These are phyloP conservation scores for Russula olivacea DNA, from an alignment of 768 basidiomycete species.

Conservation along the genomic window DNA sequence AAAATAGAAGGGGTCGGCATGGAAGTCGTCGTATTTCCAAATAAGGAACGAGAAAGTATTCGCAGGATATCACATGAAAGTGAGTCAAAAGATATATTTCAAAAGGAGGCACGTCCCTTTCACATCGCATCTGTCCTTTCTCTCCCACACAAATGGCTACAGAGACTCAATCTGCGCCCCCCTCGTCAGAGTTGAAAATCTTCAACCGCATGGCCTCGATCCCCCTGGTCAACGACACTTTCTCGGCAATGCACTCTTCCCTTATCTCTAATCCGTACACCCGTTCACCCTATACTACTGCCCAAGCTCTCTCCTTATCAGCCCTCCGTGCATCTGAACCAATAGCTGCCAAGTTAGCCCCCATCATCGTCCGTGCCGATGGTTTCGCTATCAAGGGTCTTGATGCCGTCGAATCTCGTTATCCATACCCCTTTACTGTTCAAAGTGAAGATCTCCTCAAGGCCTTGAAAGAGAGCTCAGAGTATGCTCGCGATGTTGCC, in stretches of 20 bases:
- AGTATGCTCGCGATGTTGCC: constrained; percentile 50
- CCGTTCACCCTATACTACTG: constrained; percentile 57
- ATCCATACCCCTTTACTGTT: constrained; percentile 70
- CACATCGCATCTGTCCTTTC: background rate
- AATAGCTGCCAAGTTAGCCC: constrained; percentile 57
- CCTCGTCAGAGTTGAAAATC: constrained; percentile 53
- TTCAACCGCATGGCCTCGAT: constrained; percentile 63
- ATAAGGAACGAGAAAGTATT: background rate
- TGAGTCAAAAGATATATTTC: background rate
- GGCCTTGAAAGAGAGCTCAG: constrained; percentile 51
- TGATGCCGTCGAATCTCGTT: constrained; percentile 65
- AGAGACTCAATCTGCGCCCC: constrained; percentile 30
- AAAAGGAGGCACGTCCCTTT: constrained; percentile 2
- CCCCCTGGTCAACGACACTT: constrained; percentile 61
- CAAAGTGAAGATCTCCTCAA: constrained; percentile 65
- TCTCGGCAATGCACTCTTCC: constrained; percentile 53
- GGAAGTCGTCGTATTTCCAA: background rate
- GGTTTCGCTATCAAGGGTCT: constrained; percentile 67
- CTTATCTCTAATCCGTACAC: constrained; percentile 57
- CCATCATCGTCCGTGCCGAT: constrained; percentile 58
- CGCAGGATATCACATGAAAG: constrained; percentile 17
- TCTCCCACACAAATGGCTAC: constrained; percentile 34
- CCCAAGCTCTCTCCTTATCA: constrained; percentile 48
- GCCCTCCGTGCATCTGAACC: constrained; percentile 50
- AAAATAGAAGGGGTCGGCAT: background rate